Percentiles rank a stretch among this genome's conserved stretches.
Evolutionary conservation across 169 alveolate genomes (phyloP).

Genomic region (Blepharisma undulans): DNA sequence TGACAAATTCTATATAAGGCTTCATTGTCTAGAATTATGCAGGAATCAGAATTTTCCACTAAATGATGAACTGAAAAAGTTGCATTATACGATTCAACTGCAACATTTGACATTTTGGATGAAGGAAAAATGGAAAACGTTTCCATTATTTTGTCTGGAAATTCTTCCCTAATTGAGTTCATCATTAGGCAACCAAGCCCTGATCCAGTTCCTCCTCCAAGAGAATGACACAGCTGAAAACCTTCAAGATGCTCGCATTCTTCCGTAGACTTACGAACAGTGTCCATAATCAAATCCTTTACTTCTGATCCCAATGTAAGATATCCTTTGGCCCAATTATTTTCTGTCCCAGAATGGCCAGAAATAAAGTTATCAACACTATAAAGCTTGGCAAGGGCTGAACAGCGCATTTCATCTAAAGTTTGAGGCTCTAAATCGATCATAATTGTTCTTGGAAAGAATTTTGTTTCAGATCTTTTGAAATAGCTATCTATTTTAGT

Average conservation of each 20-base stretch:
- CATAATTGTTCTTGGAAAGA: conserved; percentile 80
- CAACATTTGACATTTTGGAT: conserved; percentile 69
- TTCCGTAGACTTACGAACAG: conserved; percentile 78
- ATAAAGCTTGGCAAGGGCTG: conserved; percentile 65
- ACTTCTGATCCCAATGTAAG: conserved; percentile 84
- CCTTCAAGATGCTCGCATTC: conserved; percentile 83
- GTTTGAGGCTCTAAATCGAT: conserved; percentile 83
- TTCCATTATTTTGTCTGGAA: conserved; percentile 76
- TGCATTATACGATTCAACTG: conserved; percentile 82
- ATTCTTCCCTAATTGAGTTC: conserved; percentile 76
- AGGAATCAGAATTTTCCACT: conserved; percentile 75
- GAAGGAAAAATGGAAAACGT: conserved; percentile 75
- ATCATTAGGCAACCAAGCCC: conserved; percentile 82
- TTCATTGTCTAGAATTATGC: conserved; percentile 73
- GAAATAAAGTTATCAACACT: conserved; percentile 65
- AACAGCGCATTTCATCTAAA: conserved; percentile 70
- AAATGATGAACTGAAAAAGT: conserved; percentile 67
- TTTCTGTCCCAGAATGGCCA: conserved; percentile 65
- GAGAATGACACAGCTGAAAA: conserved; percentile 76
- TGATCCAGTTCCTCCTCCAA: conserved; percentile 87
- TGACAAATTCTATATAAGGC: conserved; percentile 64
- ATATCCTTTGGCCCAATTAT: conserved; percentile 79
- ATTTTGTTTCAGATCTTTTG: conserved; percentile 83
- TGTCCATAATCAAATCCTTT: conserved; percentile 68
- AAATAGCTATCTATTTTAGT: too few species aligned